Evolutionary conservation across 768 basidiomycete genomes (phyloP).

Genomic region (Kwoniella sp.): DNA sequence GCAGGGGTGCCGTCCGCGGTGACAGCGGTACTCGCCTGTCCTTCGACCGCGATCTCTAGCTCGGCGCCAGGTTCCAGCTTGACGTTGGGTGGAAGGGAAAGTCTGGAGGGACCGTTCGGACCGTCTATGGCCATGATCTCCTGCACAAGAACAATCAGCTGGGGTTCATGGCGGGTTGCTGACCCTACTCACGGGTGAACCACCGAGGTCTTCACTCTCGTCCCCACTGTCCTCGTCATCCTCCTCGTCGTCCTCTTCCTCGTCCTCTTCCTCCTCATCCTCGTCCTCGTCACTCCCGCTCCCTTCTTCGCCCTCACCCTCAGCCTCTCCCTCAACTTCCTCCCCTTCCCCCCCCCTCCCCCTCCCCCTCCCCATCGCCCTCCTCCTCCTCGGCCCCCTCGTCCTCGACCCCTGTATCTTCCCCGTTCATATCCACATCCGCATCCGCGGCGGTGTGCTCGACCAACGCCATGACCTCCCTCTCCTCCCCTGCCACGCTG

Average conservation of each 20-base stretch:
- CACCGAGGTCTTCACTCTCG: constrained; percentile 28
- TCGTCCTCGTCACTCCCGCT: constrained; percentile 19
- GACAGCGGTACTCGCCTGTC: constrained; percentile 4
- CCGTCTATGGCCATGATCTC: constrained; percentile 19
- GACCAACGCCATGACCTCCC: not conserved
- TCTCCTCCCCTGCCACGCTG: not conserved
- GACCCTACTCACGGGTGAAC: constrained; percentile 16
- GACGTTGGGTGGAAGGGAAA: constrained; percentile 7
- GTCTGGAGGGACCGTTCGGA: constrained; percentile 10
- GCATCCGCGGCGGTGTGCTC: not conserved
- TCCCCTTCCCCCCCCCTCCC: constrained; percentile 13
- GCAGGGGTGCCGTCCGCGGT: constrained; percentile 8
- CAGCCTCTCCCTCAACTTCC: constrained; percentile 15
- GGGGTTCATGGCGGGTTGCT: not conserved
- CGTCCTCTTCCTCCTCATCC: constrained; percentile 24
- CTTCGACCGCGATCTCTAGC: not conserved
- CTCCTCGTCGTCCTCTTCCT: constrained; percentile 27
- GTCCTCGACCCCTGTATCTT: not conserved
- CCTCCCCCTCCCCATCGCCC: constrained; percentile 16
- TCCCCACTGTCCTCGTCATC: constrained; percentile 20
- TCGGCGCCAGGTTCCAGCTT: constrained; percentile 13
- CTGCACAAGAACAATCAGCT: not conserved
- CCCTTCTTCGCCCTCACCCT: constrained; percentile 13
- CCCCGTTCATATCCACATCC: constrained; percentile 7
- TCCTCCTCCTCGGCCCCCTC: constrained; percentile 9